phyloP scores from a whole-genome alignment of 1,139 yeast genomes.

The Keqinozyma sinolaborantium region DNA sequence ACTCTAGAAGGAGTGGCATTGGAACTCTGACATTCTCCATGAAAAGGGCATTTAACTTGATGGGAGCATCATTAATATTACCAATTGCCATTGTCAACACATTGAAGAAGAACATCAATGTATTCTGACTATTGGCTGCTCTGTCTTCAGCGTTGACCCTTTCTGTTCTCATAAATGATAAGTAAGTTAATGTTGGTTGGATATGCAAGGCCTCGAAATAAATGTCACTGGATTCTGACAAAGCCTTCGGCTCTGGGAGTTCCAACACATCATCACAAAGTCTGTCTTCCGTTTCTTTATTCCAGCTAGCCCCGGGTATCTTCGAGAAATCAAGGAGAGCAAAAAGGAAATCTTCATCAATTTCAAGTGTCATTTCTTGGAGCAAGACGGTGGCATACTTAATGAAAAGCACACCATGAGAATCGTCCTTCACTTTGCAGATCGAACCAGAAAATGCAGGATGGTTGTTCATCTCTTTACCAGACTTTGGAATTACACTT shows the following conservation, averaged over 20 bases:
- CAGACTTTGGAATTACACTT: constrained; percentile 80
- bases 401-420: constrained; percentile 85
- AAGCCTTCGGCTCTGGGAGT: constrained; percentile 67
- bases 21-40: constrained; percentile 91
- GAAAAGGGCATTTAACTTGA: constrained; percentile 79
- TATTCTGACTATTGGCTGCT: constrained; percentile 53
- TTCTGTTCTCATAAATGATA: constrained; percentile 92
- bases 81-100: constrained; percentile 96
- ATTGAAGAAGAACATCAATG: constrained; percentile 74
- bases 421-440: constrained; percentile 79
- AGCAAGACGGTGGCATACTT: constrained; percentile 86
- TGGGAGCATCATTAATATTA: constrained; percentile 95
- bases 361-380: constrained; percentile 88
- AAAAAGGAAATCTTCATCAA: constrained; percentile 90
- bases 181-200: constrained; percentile 85
- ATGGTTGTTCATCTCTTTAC: constrained; percentile 80
- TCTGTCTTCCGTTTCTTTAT: constrained; percentile 41
- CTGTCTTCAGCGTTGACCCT: constrained; percentile 58
- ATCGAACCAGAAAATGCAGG: constrained; percentile 87
- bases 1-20: constrained; percentile 64
- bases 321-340: constrained; percentile 78
- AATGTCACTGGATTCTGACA: constrained; percentile 64
- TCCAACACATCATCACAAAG: constrained; percentile 61
- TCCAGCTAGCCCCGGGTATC: constrained; percentile 71
- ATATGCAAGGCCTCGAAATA: constrained; percentile 91